Percentiles rank a stretch among this genome's conserved stretches.
Conservation (phyloP, 306 rosid species). For the Quercus rubra region DNA sequence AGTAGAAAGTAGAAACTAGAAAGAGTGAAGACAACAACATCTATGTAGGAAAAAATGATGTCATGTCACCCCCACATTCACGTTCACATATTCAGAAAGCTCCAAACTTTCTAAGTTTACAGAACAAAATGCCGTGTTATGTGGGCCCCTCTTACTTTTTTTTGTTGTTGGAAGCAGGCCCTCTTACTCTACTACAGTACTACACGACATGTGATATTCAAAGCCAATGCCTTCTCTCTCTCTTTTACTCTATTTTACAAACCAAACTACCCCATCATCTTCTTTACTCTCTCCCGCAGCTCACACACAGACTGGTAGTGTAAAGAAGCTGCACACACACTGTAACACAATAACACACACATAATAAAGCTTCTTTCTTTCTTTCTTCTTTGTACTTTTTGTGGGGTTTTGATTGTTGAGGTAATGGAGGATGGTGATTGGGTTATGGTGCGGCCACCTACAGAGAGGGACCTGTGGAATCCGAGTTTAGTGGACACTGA, state of each 20-base stretch:
- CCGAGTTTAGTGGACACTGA: slow-evolving; percentile 32
- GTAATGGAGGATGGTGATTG: slow-evolving; percentile 47
- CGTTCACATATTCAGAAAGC: too few species aligned
- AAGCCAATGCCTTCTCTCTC: neutral
- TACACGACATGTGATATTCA: slow-evolving; percentile 2
- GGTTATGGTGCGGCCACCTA: slow-evolving; percentile 40
- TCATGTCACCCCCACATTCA: neutral
- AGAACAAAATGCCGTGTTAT: neutral
- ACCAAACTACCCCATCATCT: neutral
- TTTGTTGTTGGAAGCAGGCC: neutral
- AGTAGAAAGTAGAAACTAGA: too few species aligned
- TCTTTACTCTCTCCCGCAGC: neutral
- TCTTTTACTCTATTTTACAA: neutral
- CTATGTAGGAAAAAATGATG: neutral
- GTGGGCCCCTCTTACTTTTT: neutral
- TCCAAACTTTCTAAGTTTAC: neutral
- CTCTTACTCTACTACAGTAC: neutral
- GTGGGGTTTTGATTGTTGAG: neutral
- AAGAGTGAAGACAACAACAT: neutral
- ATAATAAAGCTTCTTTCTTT: neutral
- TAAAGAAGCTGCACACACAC: neutral
- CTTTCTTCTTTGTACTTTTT: neutral
- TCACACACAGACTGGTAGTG: neutral
- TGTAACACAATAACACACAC: neutral
- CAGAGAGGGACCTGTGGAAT: slow-evolving; percentile 55